Evolutionary conservation across 192 early-diverging fungal species (phyloP).

Genomic region (Gamsiella multidivaricata): DNA sequence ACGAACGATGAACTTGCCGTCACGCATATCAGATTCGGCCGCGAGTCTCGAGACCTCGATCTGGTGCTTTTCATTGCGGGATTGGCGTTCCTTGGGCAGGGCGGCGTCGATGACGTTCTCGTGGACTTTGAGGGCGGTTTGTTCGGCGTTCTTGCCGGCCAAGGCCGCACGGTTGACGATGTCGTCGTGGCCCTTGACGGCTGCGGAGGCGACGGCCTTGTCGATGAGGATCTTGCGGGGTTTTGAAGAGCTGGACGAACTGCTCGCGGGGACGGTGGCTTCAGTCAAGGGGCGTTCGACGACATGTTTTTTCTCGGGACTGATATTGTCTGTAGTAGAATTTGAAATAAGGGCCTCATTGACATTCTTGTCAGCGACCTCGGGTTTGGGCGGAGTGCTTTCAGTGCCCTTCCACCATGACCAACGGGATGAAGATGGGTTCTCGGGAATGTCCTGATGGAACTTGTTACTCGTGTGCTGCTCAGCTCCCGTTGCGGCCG

Average conservation of each 20-base stretch:
- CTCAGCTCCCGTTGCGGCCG: not conserved
- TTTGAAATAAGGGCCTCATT: not conserved
- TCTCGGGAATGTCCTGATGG: slow-evolving; percentile 2
- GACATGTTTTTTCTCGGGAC: not conserved
- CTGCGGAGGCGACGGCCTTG: slow-evolving; percentile 30
- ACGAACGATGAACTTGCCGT: slow-evolving; percentile 33
- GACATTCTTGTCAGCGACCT: not conserved
- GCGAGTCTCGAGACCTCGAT: slow-evolving; percentile 30
- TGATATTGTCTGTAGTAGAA: too few relatives aligned
- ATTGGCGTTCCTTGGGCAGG: slow-evolving; percentile 6
- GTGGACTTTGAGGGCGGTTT: slow-evolving; percentile 42
- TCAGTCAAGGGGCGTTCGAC: not conserved
- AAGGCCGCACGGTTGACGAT: not conserved
- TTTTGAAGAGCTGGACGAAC: too few relatives aligned
- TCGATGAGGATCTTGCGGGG: slow-evolving; percentile 31
- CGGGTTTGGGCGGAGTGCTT: not conserved
- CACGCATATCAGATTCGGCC: slow-evolving; percentile 11
- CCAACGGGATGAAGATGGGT: slow-evolving; percentile 30
- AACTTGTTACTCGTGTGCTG: not conserved
- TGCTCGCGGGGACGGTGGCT: not conserved
- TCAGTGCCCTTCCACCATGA: slow-evolving; percentile 31
- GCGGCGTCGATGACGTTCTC: slow-evolving; percentile 44
- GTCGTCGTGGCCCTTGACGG: slow-evolving; percentile 32
- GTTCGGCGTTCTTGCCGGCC: slow-evolving; percentile 19
- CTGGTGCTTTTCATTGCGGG: slow-evolving; percentile 24